Percentiles rank a stretch among this genome's conserved stretches.
phyloP scores from a whole-genome alignment of 768 basidiomycete genomes.

The Galerina marginata region DNA sequence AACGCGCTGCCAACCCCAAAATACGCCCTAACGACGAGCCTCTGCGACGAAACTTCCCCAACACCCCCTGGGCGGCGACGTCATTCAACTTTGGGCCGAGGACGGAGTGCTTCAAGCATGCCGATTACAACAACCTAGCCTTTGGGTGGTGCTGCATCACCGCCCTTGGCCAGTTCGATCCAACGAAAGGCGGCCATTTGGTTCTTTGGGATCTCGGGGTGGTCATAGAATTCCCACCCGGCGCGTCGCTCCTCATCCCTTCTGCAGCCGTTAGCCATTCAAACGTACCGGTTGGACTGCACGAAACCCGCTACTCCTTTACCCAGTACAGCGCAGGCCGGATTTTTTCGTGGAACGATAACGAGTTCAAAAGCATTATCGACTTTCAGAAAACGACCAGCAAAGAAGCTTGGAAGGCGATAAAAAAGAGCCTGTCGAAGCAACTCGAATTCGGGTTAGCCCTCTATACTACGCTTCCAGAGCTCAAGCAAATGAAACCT shows the following conservation, averaged over 20 bases:
- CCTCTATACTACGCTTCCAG: not conserved
- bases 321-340: conserved; percentile 34
- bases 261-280: conserved; percentile 32
- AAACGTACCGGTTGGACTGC: conserved; percentile 25
- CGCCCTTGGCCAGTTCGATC: conserved; percentile 30
- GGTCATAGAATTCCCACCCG: conserved; percentile 27
- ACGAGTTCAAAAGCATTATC: conserved; percentile 27
- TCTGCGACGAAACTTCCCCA: not conserved
- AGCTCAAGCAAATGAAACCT: not conserved
- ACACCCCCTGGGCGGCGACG: not conserved
- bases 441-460: not conserved
- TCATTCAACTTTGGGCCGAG: conserved; percentile 10
- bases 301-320: conserved; percentile 26
- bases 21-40: not conserved
- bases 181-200: conserved; percentile 35
- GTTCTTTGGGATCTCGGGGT: conserved; percentile 33
- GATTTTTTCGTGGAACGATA: conserved; percentile 26
- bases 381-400: not conserved
- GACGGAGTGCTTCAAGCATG: conserved; percentile 21
- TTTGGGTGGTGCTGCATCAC: conserved; percentile 33
- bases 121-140: conserved; percentile 35
- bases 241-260: conserved; percentile 30
- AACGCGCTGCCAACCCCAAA: not conserved
- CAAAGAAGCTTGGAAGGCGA: not conserved
- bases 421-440: not conserved